These are phyloP conservation scores for Botrytis paeoniae DNA, from an alignment of 2,329 filamentous ascomycete species.

Conservation along the genomic window DNA sequence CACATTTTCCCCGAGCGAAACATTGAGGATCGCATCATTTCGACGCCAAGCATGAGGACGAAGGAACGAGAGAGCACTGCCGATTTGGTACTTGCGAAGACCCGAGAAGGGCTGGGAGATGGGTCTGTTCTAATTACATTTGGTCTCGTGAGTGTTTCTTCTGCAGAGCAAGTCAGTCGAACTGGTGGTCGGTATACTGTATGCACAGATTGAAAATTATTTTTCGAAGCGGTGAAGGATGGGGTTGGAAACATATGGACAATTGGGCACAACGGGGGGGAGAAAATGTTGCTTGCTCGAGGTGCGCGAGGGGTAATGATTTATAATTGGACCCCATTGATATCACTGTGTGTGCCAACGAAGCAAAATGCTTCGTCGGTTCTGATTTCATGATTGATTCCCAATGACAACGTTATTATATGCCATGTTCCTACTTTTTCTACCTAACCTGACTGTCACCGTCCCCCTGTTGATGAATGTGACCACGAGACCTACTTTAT, in stretches of 20 bases:
- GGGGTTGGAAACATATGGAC: not conserved
- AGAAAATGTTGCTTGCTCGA: not conserved
- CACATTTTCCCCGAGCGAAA: not conserved
- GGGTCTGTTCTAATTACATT: not conserved
- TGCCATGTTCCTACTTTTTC: constrained; percentile 11
- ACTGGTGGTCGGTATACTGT: not conserved
- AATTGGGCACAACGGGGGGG: not conserved
- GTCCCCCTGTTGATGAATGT: not conserved
- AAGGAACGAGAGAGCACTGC: not conserved
- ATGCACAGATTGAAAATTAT: not conserved
- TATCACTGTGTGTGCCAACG: constrained; percentile 16
- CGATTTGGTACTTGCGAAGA: not conserved
- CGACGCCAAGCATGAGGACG: not conserved
- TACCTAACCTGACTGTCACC: not conserved
- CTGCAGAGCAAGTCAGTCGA: not conserved
- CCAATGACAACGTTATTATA: not conserved
- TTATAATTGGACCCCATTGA: constrained; percentile 10
- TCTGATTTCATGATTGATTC: not conserved
- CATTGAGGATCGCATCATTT: not conserved
- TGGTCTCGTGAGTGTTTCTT: constrained; percentile 14
- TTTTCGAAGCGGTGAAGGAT: constrained; percentile 8
- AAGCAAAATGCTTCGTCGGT: constrained; percentile 11
- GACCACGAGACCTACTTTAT: constrained; percentile 14
- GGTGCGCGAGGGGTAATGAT: not conserved
- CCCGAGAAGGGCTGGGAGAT: not conserved